A percentile compares a stretch with the other conserved stretches of the same genome.
Conservation (phyloP, 2,329 filamentous ascomycete species). For the Allantophomopsis lycopodina region DNA sequence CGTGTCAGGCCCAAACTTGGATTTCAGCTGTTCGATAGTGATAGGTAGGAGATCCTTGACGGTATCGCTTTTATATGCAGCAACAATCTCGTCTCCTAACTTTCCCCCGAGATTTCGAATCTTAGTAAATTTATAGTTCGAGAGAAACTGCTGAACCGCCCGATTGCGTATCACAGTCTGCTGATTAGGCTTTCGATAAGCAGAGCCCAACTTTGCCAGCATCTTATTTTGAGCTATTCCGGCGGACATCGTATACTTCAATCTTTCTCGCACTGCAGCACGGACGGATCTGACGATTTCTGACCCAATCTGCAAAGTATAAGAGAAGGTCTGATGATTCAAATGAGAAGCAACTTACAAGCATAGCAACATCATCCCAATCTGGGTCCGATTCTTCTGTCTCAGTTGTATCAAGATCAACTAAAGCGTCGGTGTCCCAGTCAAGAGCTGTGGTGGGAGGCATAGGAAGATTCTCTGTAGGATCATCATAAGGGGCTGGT, state of each 20-base stretch:
- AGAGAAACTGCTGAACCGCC: constrained; percentile 66
- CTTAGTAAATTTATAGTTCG: constrained; percentile 83
- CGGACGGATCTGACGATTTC: constrained; percentile 77
- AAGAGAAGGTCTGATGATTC: constrained; percentile 16
- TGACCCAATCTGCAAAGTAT: constrained; percentile 45
- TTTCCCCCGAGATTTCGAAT: constrained; percentile 94
- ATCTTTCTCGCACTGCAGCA: constrained; percentile 46
- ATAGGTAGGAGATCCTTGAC: constrained; percentile 64
- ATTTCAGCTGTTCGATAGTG: constrained; percentile 61
- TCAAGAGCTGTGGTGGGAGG: constrained; percentile 64
- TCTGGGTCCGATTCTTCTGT: constrained; percentile 73
- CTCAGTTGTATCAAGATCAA: constrained; percentile 61
- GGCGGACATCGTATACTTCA: constrained; percentile 85
- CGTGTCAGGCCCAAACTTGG: constrained; percentile 69
- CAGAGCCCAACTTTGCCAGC: constrained; percentile 85
- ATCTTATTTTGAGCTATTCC: constrained; percentile 89
- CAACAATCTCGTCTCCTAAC: constrained; percentile 72
- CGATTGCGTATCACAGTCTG: constrained; percentile 90
- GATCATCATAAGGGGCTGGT: constrained; percentile 61
- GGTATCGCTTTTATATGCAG: constrained; percentile 68
- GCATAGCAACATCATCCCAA: constrained; percentile 5
- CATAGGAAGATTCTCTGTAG: constrained; percentile 54
- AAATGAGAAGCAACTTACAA: not conserved
- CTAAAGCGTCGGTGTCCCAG: constrained; percentile 71
- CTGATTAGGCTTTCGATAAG: constrained; percentile 82